These are phyloP conservation scores for Misopates orontium DNA, from an alignment of 257 asterid species.

Conservation along the genomic window DNA sequence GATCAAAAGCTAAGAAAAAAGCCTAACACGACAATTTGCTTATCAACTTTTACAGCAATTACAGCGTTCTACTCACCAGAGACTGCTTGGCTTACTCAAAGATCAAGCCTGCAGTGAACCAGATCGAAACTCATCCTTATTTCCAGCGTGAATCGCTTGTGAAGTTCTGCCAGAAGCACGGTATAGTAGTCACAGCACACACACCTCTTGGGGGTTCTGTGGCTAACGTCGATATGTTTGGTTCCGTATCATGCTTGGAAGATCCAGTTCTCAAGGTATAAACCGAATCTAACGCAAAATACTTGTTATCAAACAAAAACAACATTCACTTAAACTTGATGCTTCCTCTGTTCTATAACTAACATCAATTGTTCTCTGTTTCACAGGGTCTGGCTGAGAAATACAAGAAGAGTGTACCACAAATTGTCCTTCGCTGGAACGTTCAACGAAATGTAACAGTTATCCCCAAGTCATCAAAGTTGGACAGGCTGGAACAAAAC, in stretches of 20 bases:
- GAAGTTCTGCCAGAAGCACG: slow-evolving; percentile 73
- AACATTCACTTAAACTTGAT: background rate
- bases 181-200: slow-evolving; percentile 64
- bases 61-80: slow-evolving; percentile 61
- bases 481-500: slow-evolving; percentile 49
- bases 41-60: slow-evolving; percentile 52
- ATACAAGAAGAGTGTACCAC: slow-evolving; percentile 52
- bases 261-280: slow-evolving; percentile 55
- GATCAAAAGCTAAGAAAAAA: background rate
- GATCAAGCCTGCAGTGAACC: slow-evolving; percentile 73
- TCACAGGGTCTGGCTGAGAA: slow-evolving; percentile 55
- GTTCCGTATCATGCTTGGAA: slow-evolving; percentile 67
- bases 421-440: slow-evolving; percentile 59
- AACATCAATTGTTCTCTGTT: slow-evolving; percentile 10
- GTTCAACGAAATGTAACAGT: slow-evolving; percentile 46
- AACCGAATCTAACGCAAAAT: background rate
- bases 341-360: background rate
- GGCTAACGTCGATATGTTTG: slow-evolving; percentile 65
- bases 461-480: slow-evolving; percentile 57
- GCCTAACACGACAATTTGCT: background rate
- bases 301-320: background rate
- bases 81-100: slow-evolving; percentile 72
- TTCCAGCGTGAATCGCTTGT: slow-evolving; percentile 75
- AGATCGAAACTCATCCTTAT: slow-evolving; percentile 70
- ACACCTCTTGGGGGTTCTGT: slow-evolving; percentile 74